These are phyloP conservation scores for Peronospora destructor DNA, from an alignment of 352 stramenopile genomes.

Conservation along the genomic window DNA sequence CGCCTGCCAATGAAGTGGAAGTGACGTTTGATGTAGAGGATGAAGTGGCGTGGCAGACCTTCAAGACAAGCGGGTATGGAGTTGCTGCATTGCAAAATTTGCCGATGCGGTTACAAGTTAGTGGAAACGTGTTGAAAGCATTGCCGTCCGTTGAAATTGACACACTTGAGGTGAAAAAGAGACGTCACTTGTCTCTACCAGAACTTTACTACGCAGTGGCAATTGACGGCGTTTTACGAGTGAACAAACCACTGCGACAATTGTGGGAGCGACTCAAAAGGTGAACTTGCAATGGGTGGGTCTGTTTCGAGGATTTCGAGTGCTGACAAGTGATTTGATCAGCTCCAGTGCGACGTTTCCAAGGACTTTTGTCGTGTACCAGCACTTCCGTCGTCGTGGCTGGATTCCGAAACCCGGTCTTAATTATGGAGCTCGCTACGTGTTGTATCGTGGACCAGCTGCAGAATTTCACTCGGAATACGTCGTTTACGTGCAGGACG, in stretches of 20 bases:
- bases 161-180: conserved; percentile 6
- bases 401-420: conserved; percentile 55
- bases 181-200: conserved; percentile 30
- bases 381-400: conserved; percentile 48
- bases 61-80: conserved; percentile 18
- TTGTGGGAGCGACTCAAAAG: conserved; percentile 37
- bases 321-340: conserved; percentile 2
- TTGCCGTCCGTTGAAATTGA: background rate
- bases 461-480: conserved; percentile 66
- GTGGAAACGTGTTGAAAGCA: background rate
- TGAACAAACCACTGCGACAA: conserved; percentile 7
- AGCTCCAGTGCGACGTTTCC: conserved; percentile 32
- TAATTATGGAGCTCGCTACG: conserved; percentile 65
- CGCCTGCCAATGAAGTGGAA: conserved; percentile 4
- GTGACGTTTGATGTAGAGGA: conserved; percentile 23
- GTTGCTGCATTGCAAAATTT: conserved; percentile 5
- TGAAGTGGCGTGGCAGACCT: conserved; percentile 8
- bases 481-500: conserved; percentile 47
- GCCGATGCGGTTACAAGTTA: background rate
- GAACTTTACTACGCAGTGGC: conserved; percentile 46
- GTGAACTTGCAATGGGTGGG: conserved; percentile 14
- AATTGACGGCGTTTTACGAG: conserved; percentile 24
- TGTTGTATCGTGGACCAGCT: conserved; percentile 55
- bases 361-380: conserved; percentile 37
- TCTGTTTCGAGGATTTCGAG: background rate